Evolutionary conservation across 805 yeast species (phyloP).

Genomic region (Huiozyma naganishii): DNA sequence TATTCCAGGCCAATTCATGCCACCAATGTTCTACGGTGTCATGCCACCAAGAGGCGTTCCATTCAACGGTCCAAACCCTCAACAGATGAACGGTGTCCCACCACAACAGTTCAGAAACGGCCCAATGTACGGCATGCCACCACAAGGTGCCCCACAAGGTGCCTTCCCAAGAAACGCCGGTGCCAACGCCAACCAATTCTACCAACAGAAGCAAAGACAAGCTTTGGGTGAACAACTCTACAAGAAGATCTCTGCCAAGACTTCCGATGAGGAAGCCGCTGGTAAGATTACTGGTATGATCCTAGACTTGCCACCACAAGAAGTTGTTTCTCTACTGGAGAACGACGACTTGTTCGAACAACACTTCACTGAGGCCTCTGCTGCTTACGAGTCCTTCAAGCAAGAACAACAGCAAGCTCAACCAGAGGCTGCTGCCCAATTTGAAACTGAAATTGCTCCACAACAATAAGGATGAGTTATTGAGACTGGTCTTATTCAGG

Average conservation of each 20-base stretch:
- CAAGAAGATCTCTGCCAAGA: constrained; percentile 81
- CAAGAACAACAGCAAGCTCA: constrained; percentile 33
- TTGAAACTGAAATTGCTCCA: not conserved
- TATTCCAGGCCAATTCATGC: constrained; percentile 32
- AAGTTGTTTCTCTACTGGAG: constrained; percentile 78
- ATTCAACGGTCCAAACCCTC: constrained; percentile 72
- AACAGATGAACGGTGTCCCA: constrained; percentile 62
- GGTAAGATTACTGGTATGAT: constrained; percentile 99
- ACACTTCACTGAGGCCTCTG: constrained; percentile 88
- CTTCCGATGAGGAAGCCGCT: constrained; percentile 87
- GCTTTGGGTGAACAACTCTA: constrained; percentile 94
- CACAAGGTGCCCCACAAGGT: constrained; percentile 52
- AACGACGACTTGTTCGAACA: constrained; percentile 82
- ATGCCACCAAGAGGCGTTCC: constrained; percentile 80
- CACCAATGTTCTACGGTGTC: constrained; percentile 33
- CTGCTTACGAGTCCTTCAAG: constrained; percentile 88
- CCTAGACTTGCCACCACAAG: constrained; percentile 87
- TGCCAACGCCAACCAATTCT: constrained; percentile 36
- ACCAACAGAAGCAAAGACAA: constrained; percentile 89
- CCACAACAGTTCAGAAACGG: constrained; percentile 65
- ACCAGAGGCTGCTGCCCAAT: constrained; percentile 2
- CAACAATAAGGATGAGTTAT: constrained; percentile 1
- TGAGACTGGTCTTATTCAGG: not conserved
- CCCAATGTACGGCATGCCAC: constrained; percentile 82
- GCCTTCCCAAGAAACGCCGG: constrained; percentile 32